These are phyloP conservation scores for Aspergillus sp. DNA, from an alignment of 2,329 filamentous ascomycete genomes.

Conservation along the genomic window DNA sequence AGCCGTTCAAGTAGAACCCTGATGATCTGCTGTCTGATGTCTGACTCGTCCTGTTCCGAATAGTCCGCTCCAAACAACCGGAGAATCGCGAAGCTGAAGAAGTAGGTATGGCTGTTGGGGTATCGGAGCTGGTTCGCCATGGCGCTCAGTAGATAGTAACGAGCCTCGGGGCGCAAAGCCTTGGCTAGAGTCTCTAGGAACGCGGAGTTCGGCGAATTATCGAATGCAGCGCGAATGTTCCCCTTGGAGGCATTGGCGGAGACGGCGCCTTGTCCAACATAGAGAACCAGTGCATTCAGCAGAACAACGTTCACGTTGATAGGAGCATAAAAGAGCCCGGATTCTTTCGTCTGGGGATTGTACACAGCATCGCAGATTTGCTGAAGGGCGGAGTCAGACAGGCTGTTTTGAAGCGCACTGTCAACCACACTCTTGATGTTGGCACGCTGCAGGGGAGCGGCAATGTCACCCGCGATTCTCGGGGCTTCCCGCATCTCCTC, in stretches of 20 bases:
- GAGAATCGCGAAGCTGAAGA: slow-evolving; percentile 82
- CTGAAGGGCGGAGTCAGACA: slow-evolving; percentile 66
- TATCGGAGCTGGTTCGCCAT: slow-evolving; percentile 91
- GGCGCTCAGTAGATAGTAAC: slow-evolving; percentile 79
- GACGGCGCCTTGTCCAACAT: slow-evolving; percentile 73
- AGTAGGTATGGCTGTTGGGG: slow-evolving; percentile 85
- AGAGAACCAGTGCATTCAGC: slow-evolving; percentile 78
- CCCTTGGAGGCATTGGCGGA: slow-evolving; percentile 57
- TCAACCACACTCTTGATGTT: slow-evolving; percentile 56
- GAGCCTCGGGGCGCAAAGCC: slow-evolving; percentile 70
- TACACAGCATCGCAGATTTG: slow-evolving; percentile 73
- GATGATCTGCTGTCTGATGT: slow-evolving; percentile 87
- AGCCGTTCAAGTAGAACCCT: slow-evolving; percentile 84
- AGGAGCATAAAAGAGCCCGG: slow-evolving; percentile 64
- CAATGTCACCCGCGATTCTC: slow-evolving; percentile 62
- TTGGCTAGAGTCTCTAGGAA: slow-evolving; percentile 74
- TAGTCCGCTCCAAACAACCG: slow-evolving; percentile 77
- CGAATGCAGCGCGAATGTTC: slow-evolving; percentile 58
- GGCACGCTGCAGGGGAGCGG: slow-evolving; percentile 44
- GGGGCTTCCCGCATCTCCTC: slow-evolving; percentile 71
- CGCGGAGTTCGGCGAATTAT: slow-evolving; percentile 65
- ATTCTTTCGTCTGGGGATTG: slow-evolving; percentile 55
- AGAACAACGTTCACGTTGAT: slow-evolving; percentile 68
- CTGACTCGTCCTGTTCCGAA: slow-evolving; percentile 67
- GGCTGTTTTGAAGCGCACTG: slow-evolving; percentile 53